These are phyloP conservation scores for Xerocomus spinulosus DNA, from an alignment of 768 basidiomycete genomes.

Conservation along the genomic window DNA sequence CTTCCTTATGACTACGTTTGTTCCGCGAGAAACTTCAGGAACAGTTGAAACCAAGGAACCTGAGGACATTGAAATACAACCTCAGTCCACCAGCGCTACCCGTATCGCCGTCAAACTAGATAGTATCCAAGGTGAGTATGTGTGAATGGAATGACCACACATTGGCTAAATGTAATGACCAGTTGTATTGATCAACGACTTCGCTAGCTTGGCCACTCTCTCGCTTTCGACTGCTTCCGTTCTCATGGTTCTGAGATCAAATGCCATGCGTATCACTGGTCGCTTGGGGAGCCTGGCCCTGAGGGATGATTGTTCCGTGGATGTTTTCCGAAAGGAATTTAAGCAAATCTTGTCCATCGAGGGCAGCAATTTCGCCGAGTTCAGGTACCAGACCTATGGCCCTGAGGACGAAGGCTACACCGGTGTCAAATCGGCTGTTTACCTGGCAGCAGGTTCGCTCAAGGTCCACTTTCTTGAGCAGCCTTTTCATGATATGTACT, in stretches of 20 bases:
- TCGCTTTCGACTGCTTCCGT: conserved; percentile 89
- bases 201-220: conserved; percentile 72
- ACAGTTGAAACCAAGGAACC: conserved; percentile 11
- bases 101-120: conserved; percentile 79
- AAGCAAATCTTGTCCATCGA: conserved; percentile 89
- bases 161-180: conserved; percentile 10
- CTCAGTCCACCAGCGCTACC: conserved; percentile 51
- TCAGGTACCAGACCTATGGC: conserved; percentile 90
- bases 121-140: conserved; percentile 65
- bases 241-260: conserved; percentile 63
- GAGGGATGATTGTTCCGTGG: conserved; percentile 60
- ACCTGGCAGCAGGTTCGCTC: conserved; percentile 83
- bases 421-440: conserved; percentile 80
- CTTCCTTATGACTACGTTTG: conserved; percentile 97
- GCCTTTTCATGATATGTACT: conserved; percentile 84
- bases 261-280: conserved; percentile 73
- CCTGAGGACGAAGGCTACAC: conserved; percentile 61
- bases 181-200: conserved; percentile 79
- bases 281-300: conserved; percentile 80
- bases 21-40: conserved; percentile 37
- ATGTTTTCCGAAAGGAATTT: conserved; percentile 59
- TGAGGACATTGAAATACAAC: not conserved
- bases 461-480: conserved; percentile 84
- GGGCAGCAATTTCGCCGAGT: conserved; percentile 89
- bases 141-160: not conserved